Percentiles rank a stretch among this genome's conserved stretches.
Conservation (phyloP, 139 green algal species). For the Micromonas pusilla region DNA sequence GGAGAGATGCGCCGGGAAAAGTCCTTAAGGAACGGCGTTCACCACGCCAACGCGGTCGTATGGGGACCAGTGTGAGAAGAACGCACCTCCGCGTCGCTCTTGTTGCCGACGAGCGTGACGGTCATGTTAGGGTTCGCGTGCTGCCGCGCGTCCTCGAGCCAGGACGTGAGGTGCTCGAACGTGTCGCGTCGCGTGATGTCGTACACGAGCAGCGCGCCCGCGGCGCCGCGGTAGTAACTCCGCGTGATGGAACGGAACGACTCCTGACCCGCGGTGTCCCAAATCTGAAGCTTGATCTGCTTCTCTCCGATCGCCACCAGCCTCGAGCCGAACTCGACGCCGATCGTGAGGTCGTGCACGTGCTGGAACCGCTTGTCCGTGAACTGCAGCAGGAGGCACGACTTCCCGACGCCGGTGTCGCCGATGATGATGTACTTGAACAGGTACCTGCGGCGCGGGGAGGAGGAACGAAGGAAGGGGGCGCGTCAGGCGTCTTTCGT, state of each 20-base stretch:
- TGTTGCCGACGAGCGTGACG: slow-evolving; percentile 99
- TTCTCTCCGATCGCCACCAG: slow-evolving; percentile 99
- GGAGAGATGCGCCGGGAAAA: too few species aligned
- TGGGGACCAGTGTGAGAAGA: too few species aligned
- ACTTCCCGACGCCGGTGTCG: slow-evolving; percentile 97
- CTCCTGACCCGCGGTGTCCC: slow-evolving; percentile 83
- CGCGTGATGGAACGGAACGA: slow-evolving; percentile 96
- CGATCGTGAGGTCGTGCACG: slow-evolving; percentile 79
- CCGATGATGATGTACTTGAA: slow-evolving; percentile 99
- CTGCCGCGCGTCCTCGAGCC: slow-evolving; percentile 96
- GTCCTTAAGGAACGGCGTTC: too few species aligned
- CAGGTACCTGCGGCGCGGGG: slow-evolving; percentile 49
- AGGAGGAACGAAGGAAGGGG: neutral
- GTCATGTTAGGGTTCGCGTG: slow-evolving; percentile 99
- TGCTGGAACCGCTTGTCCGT: slow-evolving; percentile 99
- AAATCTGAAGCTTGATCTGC: slow-evolving; percentile 96
- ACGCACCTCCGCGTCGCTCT: slow-evolving; percentile 91
- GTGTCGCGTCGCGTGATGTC: slow-evolving; percentile 96
- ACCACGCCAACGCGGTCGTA: too few species aligned
- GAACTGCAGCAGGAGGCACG: slow-evolving; percentile 98
- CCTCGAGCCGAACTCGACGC: slow-evolving; percentile 92
- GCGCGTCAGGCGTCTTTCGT: neutral
- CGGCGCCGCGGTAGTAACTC: slow-evolving; percentile 96
- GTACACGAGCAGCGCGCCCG: slow-evolving; percentile 96
- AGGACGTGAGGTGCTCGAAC: slow-evolving; percentile 93